Base-by-base conservation (phyloP, 371 early-diverging fungal species). In the Rhizopus arrhizus region DNA sequence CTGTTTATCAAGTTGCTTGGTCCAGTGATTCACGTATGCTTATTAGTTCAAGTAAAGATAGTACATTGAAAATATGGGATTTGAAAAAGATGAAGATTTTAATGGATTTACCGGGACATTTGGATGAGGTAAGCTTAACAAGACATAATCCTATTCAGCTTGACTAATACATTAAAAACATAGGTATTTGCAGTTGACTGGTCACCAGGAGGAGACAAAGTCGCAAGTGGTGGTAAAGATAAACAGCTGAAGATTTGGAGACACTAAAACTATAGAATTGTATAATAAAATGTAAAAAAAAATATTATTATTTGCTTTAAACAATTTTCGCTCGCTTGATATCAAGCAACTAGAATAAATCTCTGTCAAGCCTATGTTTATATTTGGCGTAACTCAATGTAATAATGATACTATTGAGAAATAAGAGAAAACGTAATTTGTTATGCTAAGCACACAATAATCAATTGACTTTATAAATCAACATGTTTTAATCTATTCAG, bases 211-310 rank as follows among this genome's bases (percentile, higher is more conserved):
- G 95, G 94, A 45, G 95, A 96, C 62, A 86, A 89, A 43, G 95
- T 93, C 4, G 95, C 91, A 29, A 92, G 93, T 80, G 98, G 97
- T 52, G 92, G 95, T 62, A 96, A 95, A 70, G 98, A 98, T 72
- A 85, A 89, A 56, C 85, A 89, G 33, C 74, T 98, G 56, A 96
- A 95, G 74, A 75, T 95, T 73, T 87, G 76, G 75, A 73, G 81
- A 75, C 81, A 80, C 64, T 80, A 80, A 55, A 22, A 22, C 22
- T 2, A 40, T 42, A 3, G 12, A 29, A 31, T 48, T 28, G 33
- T 36, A 36, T 11, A 36, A 36, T 54, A 38, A 36, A 56, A 43
- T 42, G 46, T 45, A 35, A 32, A 56, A 32, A 56, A 31, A 46
- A 22, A 22, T 22, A 22, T 1, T 22, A 22, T 2, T 22, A 22